phyloP scores from a whole-genome alignment of 306 rosid species.

The Argentina anserina region DNA sequence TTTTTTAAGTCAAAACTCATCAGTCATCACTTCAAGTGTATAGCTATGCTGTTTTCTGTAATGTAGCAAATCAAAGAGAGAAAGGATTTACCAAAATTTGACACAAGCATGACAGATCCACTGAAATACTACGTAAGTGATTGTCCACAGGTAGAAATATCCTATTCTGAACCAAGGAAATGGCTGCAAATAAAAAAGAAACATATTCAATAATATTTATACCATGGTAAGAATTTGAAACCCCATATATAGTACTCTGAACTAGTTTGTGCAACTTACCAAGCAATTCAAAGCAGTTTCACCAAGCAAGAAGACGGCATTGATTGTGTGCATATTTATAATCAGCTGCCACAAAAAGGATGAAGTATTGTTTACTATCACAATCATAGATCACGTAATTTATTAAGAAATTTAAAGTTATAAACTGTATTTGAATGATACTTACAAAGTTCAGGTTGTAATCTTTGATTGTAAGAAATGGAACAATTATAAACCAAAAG shows the following conservation, averaged over 20 bases:
- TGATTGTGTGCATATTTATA: constrained; percentile 76
- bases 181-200: constrained; percentile 41
- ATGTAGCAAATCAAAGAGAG: not conserved
- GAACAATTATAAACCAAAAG: constrained; percentile 86
- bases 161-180: constrained; percentile 98
- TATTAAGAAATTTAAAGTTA: not conserved
- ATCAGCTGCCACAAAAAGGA: constrained; percentile 50
- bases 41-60: not conserved
- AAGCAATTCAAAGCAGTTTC: constrained; percentile 79
- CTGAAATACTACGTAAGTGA: constrained; percentile 66
- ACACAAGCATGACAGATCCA: constrained; percentile 82
- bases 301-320: constrained; percentile 84
- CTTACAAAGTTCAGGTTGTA: constrained; percentile 83
- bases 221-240: constrained; percentile 11
- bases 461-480: constrained; percentile 74
- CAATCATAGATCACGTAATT: not conserved
- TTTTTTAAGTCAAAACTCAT: constrained; percentile 14
- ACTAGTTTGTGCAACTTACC: constrained; percentile 38
- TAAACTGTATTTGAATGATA: not conserved
- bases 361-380: constrained; percentile 12
- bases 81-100: constrained; percentile 59
- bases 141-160: constrained; percentile 88
- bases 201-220: not conserved
- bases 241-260: not conserved
- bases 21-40: not conserved